Evolutionary conservation across 345 rosid genomes (phyloP).

Genomic region (Reutealis trisperma): DNA sequence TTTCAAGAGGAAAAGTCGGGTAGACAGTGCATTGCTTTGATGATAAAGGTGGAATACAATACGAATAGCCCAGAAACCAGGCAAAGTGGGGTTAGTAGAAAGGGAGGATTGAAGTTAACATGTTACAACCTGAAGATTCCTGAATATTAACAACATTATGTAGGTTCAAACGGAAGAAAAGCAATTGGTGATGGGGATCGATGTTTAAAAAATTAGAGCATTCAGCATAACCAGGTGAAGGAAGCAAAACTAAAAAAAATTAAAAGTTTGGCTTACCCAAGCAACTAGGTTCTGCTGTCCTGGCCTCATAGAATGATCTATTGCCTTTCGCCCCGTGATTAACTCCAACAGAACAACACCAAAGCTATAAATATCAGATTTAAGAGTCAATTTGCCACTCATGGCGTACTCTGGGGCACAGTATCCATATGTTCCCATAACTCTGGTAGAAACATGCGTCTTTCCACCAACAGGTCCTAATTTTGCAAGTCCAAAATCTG

Average conservation of each 20-base stretch:
- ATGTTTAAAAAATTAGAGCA: background rate
- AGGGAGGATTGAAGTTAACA: background rate
- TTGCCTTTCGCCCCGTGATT: conserved; percentile 86
- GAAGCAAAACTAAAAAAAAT: background rate
- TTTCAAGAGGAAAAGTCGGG: background rate
- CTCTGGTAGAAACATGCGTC: conserved; percentile 97
- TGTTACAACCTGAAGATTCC: background rate
- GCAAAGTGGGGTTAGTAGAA: background rate
- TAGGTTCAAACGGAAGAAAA: background rate
- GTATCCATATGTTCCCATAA: conserved; percentile 98
- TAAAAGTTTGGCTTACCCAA: conserved; percentile 59
- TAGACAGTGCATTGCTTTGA: background rate
- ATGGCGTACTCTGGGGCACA: conserved; percentile 98
- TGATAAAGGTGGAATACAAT: background rate
- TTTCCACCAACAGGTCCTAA: conserved; percentile 95
- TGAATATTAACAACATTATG: background rate
- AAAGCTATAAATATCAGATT: conserved; percentile 96
- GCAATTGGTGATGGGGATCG: background rate
- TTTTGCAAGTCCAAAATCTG: conserved; percentile 94
- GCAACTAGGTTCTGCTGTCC: conserved; percentile 85
- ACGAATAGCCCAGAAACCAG: background rate
- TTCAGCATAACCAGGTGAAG: background rate
- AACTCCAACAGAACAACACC: conserved; percentile 94
- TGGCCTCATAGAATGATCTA: conserved; percentile 54
- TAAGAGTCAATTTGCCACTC: conserved; percentile 92